Percentiles rank a stretch among this genome's conserved stretches.
Evolutionary conservation across 148 eudicot species (phyloP).

Genomic region (Bassia scoparia): DNA sequence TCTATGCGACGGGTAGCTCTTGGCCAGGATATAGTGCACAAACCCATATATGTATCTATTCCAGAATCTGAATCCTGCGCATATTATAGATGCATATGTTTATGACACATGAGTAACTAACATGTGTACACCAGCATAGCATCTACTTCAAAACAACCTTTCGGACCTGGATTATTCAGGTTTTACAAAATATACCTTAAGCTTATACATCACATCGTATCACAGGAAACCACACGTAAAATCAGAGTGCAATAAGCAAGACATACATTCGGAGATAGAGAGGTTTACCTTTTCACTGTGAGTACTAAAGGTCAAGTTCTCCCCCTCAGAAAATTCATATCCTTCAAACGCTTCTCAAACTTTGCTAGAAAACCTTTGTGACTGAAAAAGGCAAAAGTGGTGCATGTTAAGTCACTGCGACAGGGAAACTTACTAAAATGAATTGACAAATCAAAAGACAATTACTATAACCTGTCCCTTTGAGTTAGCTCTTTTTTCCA

Average conservation of each 20-base stretch:
- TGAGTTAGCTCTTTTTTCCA: no score
- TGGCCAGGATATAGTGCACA: constrained; percentile 93
- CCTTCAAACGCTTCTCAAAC: constrained; percentile 79
- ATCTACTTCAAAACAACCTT: constrained; percentile 9
- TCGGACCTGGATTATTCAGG: not conserved
- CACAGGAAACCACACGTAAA: not conserved
- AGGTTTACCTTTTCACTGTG: constrained; percentile 85
- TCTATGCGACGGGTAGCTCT: constrained; percentile 86
- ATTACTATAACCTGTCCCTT: no score
- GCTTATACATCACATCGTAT: not conserved
- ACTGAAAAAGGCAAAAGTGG: constrained; percentile 32
- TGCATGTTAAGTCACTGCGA: not conserved
- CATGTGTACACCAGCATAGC: constrained; percentile 1
- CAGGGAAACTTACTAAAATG: not conserved
- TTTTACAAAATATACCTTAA: not conserved
- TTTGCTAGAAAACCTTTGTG: constrained; percentile 77
- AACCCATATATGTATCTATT: constrained; percentile 95
- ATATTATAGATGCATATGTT: no score
- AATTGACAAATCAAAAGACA: not conserved
- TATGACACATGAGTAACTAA: not conserved
- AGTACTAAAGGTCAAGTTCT: constrained; percentile 72
- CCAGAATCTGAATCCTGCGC: constrained; percentile 79
- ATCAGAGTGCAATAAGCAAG: not conserved
- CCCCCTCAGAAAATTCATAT: constrained; percentile 74
- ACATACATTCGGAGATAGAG: not conserved